Evolutionary conservation across 2,329 filamentous ascomycete genomes (phyloP).

Genomic region (Dryadomyces quercivorus): DNA sequence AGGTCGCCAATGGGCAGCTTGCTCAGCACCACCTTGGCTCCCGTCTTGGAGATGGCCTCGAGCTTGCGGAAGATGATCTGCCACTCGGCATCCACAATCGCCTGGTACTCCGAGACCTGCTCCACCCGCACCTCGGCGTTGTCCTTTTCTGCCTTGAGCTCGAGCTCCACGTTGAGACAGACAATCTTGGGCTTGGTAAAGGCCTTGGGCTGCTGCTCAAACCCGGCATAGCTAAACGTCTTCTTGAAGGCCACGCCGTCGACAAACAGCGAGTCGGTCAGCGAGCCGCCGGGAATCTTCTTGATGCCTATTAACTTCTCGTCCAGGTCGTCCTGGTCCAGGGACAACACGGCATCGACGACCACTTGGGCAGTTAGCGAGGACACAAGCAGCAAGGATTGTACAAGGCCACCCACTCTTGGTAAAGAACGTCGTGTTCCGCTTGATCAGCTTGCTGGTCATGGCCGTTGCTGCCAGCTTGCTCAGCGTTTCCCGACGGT

Average conservation of each 20-base stretch:
- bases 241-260: slow-evolving; percentile 99
- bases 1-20: slow-evolving; percentile 96
- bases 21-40: slow-evolving; percentile 92
- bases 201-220: slow-evolving; percentile 96
- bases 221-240: slow-evolving; percentile 97
- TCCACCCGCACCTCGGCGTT: slow-evolving; percentile 97
- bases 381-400: neutral
- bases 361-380: slow-evolving; percentile 53
- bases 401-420: slow-evolving; percentile 53
- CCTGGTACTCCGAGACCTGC: slow-evolving; percentile 98
- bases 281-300: slow-evolving; percentile 91
- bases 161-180: slow-evolving; percentile 93
- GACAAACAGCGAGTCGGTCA: slow-evolving; percentile 93
- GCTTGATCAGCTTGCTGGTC: slow-evolving; percentile 98
- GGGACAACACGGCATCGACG: slow-evolving; percentile 85
- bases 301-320: slow-evolving; percentile 97
- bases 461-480: slow-evolving; percentile 93
- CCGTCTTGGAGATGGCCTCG: slow-evolving; percentile 84
- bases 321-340: slow-evolving; percentile 95
- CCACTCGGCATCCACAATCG: slow-evolving; percentile 98
- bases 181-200: slow-evolving; percentile 94
- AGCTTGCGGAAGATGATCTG: slow-evolving; percentile 99
- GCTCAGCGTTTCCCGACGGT: slow-evolving; percentile 73
- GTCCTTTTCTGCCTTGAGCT: slow-evolving; percentile 98
- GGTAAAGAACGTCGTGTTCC: slow-evolving; percentile 93